phyloP scores from a whole-genome alignment of 495 filamentous ascomycete species.

The Penicillium lagena region DNA sequence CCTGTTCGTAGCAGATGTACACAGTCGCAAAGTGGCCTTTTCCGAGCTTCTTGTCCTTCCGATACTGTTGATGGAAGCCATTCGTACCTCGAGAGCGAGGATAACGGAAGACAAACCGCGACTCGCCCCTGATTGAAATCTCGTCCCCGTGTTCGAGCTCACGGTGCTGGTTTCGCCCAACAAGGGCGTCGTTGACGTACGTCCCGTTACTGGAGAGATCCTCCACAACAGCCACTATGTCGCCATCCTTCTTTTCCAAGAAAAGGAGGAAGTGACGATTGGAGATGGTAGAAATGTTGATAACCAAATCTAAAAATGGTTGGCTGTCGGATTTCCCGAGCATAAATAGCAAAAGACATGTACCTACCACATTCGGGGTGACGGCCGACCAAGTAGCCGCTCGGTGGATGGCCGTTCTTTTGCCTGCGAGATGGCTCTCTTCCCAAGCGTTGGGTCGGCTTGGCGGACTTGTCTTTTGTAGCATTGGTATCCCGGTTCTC shows the following conservation, averaged over 20 bases:
- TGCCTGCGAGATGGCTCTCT: conserved; percentile 25
- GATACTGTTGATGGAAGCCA: conserved; percentile 81
- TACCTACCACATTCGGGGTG: conserved; percentile 89
- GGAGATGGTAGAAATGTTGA: conserved; percentile 80
- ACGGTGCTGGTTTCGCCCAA: conserved; percentile 86
- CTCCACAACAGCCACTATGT: conserved; percentile 74
- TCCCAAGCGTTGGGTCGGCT: neutral
- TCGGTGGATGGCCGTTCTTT: conserved; percentile 46
- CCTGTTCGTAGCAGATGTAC: conserved; percentile 81
- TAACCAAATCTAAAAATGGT: conserved; percentile 59
- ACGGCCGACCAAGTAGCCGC: conserved; percentile 87
- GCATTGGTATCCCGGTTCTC: conserved; percentile 43
- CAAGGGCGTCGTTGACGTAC: conserved; percentile 84
- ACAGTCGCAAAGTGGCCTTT: conserved; percentile 97
- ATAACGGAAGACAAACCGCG: conserved; percentile 85
- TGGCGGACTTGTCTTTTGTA: conserved; percentile 14
- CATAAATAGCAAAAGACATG: neutral
- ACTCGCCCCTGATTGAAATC: conserved; percentile 74
- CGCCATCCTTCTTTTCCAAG: conserved; percentile 75
- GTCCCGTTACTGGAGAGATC: conserved; percentile 96
- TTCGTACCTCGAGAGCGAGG: conserved; percentile 68
- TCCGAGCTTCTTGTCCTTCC: conserved; percentile 76
- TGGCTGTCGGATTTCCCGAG: conserved; percentile 2
- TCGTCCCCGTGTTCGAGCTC: conserved; percentile 86
- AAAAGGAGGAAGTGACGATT: conserved; percentile 93